Evolutionary conservation across 345 rosid genomes (phyloP).

Genomic region (Salix suchowensis): DNA sequence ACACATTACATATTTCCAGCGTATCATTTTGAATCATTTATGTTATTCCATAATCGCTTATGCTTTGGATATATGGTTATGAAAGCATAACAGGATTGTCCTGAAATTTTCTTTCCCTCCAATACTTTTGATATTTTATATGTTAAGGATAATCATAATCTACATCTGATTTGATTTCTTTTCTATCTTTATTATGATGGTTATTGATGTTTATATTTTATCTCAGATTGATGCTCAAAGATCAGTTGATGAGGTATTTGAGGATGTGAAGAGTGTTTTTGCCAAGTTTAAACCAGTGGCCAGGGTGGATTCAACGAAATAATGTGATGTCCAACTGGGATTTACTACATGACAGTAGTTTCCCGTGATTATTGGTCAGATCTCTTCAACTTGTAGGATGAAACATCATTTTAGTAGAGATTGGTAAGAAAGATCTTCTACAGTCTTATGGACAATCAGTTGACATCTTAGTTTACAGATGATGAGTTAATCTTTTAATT

Average conservation of each 20-base stretch:
- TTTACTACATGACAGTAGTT: background rate
- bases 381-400: background rate
- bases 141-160: background rate
- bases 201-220: background rate
- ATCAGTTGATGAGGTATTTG: slow-evolving; percentile 59
- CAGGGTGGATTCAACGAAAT: background rate
- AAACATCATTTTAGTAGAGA: background rate
- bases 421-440: background rate
- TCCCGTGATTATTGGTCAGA: background rate
- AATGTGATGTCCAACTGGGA: background rate
- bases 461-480: background rate
- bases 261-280: slow-evolving; percentile 44
- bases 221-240: slow-evolving; percentile 66
- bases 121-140: background rate
- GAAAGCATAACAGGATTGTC: background rate
- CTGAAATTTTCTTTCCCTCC: background rate
- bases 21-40: no score
- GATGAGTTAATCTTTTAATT: background rate
- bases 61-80: background rate
- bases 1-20: background rate
- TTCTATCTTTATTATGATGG: background rate
- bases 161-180: background rate
- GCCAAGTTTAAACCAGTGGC: slow-evolving; percentile 12
- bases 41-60: background rate
- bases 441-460: background rate